Base-by-base conservation (phyloP, 164 flowering plant genomes). In the Aristolochia contorta region DNA sequence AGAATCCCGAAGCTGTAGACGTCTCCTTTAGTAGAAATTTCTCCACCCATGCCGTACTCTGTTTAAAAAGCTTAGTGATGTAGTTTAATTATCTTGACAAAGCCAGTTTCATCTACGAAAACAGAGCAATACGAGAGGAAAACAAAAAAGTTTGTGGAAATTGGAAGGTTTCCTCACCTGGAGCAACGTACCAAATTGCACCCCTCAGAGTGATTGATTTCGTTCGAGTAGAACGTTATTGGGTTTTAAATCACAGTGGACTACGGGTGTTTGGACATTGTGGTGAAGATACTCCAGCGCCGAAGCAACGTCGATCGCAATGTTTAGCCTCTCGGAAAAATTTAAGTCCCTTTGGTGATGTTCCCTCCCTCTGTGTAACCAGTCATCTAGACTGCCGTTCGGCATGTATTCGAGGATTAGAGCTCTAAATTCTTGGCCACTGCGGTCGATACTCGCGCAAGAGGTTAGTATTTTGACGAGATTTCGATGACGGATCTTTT, bases 221-320 rank as follows among this genome's bases (percentile, higher is more conserved):
- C 1, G 60, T 30, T 30, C 19, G 50, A 19, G 67, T 54, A 71
- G 70, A 16, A 71, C 60, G 49, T 71, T 71, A 54, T 61, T 66
- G 33, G 74, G 74, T 54, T 70, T 70, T 22, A 66, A 25, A 47
- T 70, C 69, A 19, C 69, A 62, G 22, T 70, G 69, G 25, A 66
- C 33, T 32, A 57, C 32, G 6, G 64, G 65, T 16, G 56, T 62
- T 9, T 63, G 45, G 41, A 69, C 59, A 15, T 69, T 23, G 22
- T 63, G 57, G 57, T 77, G 80, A 23, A 77, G 75, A 65, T 77
- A 77, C 4, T 69, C 75, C 60, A 77, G 33, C 1, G 75, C 77
- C 27, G 24, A 64, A 59, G 80, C 77, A 1, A 74, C 76, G 62
- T 71, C 78, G 14, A 75, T 67, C 41, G 74, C 73, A 12, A 78